phyloP scores from a whole-genome alignment of 768 basidiomycete genomes.

The Boletus bicolor region DNA sequence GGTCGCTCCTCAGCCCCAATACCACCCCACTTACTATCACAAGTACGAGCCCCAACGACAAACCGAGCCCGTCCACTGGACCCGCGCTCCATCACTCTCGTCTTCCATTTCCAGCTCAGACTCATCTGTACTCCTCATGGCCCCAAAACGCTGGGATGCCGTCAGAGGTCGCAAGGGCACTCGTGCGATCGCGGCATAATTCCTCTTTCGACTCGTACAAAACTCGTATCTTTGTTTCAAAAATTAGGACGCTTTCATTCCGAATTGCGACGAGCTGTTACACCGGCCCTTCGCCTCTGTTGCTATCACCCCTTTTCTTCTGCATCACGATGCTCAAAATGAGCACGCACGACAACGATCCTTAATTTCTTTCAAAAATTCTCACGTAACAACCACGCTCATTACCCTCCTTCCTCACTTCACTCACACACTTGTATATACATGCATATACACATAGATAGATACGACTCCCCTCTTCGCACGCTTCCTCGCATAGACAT shows the following conservation, averaged over 20 bases:
- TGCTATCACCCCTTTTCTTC: neutral
- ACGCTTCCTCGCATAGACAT: slow-evolving; percentile 30
- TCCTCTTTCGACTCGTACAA: neutral
- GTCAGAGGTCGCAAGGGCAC: slow-evolving; percentile 16
- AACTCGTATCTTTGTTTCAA: slow-evolving; percentile 6
- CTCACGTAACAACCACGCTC: slow-evolving; percentile 26
- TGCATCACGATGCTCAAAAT: slow-evolving; percentile 16
- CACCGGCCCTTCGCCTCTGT: slow-evolving; percentile 6
- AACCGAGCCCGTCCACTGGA: slow-evolving; percentile 10
- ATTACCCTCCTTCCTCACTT: slow-evolving; percentile 11
- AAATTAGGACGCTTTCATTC: slow-evolving; percentile 22
- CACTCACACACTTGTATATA: slow-evolving; percentile 36
- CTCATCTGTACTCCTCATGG: slow-evolving; percentile 33
- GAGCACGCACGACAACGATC: slow-evolving; percentile 26
- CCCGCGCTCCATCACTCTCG: slow-evolving; percentile 18
- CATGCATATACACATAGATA: slow-evolving; percentile 38
- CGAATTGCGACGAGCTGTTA: slow-evolving; percentile 16
- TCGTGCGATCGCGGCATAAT: slow-evolving; percentile 15
- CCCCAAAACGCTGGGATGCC: slow-evolving; percentile 19
- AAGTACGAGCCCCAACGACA: slow-evolving; percentile 14
- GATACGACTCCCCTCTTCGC: slow-evolving; percentile 22
- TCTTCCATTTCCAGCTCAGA: slow-evolving; percentile 24
- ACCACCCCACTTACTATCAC: slow-evolving; percentile 10
- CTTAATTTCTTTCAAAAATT: slow-evolving; percentile 1
- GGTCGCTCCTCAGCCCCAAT: slow-evolving; percentile 20